Percentiles rank a stretch among this genome's conserved stretches.
Evolutionary conservation across 495 filamentous ascomycete genomes (phyloP).

Genomic region (Pyrenopolyporus hunteri): DNA sequence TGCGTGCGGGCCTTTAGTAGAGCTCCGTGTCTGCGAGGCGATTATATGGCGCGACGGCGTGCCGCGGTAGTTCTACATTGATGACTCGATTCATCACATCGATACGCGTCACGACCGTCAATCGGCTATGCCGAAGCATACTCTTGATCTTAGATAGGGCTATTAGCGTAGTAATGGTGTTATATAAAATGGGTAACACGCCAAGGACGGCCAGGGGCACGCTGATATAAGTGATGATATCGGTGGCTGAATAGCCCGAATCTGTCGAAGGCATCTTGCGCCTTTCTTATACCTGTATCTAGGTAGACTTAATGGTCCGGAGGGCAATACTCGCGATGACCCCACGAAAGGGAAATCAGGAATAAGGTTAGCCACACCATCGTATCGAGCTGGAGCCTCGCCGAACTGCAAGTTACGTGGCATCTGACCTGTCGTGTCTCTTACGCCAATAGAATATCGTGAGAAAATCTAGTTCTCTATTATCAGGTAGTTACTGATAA

Average conservation of each 20-base stretch:
- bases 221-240: slow-evolving; percentile 62
- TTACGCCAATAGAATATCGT: no score
- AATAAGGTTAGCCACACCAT: no score
- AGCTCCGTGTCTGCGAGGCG: slow-evolving; percentile 55
- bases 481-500: no score
- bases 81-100: slow-evolving; percentile 69
- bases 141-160: slow-evolving; percentile 63
- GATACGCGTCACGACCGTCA: slow-evolving; percentile 63
- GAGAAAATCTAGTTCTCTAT: no score
- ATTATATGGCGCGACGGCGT: slow-evolving; percentile 65
- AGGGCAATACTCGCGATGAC: no score
- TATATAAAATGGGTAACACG: slow-evolving; percentile 72
- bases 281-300: neutral
- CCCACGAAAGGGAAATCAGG: no score
- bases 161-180: slow-evolving; percentile 57
- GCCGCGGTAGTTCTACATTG: slow-evolving; percentile 68
- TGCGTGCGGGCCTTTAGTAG: slow-evolving; percentile 61
- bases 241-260: slow-evolving; percentile 41
- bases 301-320: no score
- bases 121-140: slow-evolving; percentile 57
- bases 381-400: no score
- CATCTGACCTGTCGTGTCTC: no score
- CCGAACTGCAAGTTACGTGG: no score
- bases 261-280: slow-evolving; percentile 28
- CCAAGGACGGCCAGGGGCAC: slow-evolving; percentile 69